phyloP scores from a whole-genome alignment of 2,329 filamentous ascomycete species.

The Lachnum nothofagi region DNA sequence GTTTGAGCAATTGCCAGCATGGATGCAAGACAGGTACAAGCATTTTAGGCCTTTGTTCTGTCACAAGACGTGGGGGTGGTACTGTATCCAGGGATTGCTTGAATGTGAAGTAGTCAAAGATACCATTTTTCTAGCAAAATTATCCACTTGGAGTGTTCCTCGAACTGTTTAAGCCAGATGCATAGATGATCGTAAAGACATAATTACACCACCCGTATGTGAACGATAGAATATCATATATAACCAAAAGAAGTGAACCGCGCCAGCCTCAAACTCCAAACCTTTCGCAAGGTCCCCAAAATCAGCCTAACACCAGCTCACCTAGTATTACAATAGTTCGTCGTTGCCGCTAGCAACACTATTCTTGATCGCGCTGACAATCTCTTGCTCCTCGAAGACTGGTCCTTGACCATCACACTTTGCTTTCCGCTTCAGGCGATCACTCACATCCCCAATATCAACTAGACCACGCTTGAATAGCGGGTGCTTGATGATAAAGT shows the following conservation, averaged over 20 bases:
- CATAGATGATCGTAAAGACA: too few relatives aligned
- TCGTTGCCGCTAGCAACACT: constrained; percentile 74
- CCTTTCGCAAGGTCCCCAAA: background rate
- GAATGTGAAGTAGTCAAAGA: too few relatives aligned
- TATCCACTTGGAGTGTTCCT: too few relatives aligned
- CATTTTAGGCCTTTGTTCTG: too few relatives aligned
- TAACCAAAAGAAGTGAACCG: background rate
- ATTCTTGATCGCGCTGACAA: constrained; percentile 69
- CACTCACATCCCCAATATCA: constrained; percentile 75
- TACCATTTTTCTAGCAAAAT: too few relatives aligned
- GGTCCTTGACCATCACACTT: constrained; percentile 84
- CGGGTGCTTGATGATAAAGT: constrained; percentile 76
- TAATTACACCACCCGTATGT: background rate
- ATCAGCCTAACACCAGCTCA: constrained; percentile 7
- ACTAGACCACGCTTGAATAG: constrained; percentile 72
- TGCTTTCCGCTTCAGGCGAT: constrained; percentile 67
- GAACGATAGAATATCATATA: background rate
- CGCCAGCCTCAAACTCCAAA: background rate
- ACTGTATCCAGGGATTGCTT: too few relatives aligned
- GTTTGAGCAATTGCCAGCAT: too few relatives aligned
- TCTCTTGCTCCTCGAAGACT: constrained; percentile 74
- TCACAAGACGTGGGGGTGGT: too few relatives aligned
- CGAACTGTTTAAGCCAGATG: too few relatives aligned
- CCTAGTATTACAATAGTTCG: constrained; percentile 58
- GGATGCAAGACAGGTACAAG: too few relatives aligned